Base-by-base conservation (phyloP, 2,329 filamentous ascomycete genomes). In the Neurospora sp. region DNA sequence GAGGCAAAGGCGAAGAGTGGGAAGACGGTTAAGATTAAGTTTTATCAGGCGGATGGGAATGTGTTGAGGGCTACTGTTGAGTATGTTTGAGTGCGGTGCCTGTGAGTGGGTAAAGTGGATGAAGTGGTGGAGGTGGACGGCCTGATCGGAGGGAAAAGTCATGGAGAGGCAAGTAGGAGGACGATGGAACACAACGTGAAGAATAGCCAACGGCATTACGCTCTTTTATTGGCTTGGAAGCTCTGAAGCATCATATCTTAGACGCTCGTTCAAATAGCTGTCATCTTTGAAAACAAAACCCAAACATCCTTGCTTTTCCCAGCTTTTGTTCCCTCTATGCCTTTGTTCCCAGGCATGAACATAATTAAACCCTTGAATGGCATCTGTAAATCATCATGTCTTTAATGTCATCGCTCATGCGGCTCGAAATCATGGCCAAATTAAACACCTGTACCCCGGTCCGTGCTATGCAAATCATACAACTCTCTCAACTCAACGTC, bases 41-140 rank as follows among this genome's bases (percentile, higher is more conserved):
- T 69, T 42, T 67, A 67, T 38, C 28, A 39, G 39, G 42, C 15
- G 17, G 68, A 69, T 0, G 68, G 68, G 10, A 69, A 69, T 67
- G 38, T 38, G 7, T 67, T 69, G 66, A 67, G 68, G 66, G 68
- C 39, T 9, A 67, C 17, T 13, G 23, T 70, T n/a, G 66, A 38
- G 15, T 68, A 68, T 46, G 36, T 19, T 19, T 19, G 19, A 19
- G 19, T 19, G 19, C 19, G 19, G 19, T 19, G 19, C 19, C 19
- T 19, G 11, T 15, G 23, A 33, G 52, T 17, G 23, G 19, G 10
- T 2, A n/a, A 10, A 46, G 43, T n/a, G 8, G 43, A 3, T n/a
- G 15, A 43, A 9, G 40, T 19, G n/a, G 46, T 28, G 11, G 11
- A 52, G 43, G 43, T 23, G 43, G 17, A n/a, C 38, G 11, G 38